Evolutionary conservation across 352 stramenopile genomes (phyloP).

Genomic region (Pythium aquatile): DNA sequence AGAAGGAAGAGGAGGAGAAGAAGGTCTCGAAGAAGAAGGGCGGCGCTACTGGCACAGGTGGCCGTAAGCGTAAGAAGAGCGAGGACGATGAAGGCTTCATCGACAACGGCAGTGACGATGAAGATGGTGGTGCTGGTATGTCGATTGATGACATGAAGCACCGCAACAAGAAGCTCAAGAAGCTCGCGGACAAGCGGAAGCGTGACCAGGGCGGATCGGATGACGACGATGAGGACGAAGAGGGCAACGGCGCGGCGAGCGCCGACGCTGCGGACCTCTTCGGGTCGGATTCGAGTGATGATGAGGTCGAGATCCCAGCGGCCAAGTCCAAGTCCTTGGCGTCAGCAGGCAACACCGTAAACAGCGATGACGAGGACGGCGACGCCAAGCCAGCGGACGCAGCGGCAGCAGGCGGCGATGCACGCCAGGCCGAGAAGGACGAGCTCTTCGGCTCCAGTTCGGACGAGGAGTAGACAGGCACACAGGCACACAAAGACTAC

Average conservation of each 20-base stretch:
- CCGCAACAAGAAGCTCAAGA: slow-evolving; percentile 85
- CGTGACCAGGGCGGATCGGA: slow-evolving; percentile 52
- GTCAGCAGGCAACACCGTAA: slow-evolving; percentile 18
- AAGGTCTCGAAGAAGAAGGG: slow-evolving; percentile 61
- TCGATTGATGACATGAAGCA: slow-evolving; percentile 91
- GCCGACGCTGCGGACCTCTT: slow-evolving; percentile 67
- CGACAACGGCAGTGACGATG: slow-evolving; percentile 65
- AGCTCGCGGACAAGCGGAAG: slow-evolving; percentile 84
- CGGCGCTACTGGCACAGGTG: neutral
- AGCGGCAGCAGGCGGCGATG: slow-evolving; percentile 24
- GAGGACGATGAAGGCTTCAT: slow-evolving; percentile 64
- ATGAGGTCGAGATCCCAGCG: slow-evolving; percentile 26
- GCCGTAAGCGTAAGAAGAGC: slow-evolving; percentile 68
- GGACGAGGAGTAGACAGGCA: slow-evolving; percentile 65
- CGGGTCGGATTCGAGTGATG: slow-evolving; percentile 78
- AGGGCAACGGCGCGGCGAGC: neutral
- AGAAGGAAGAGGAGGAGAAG: slow-evolving; percentile 83
- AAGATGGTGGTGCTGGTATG: slow-evolving; percentile 58
- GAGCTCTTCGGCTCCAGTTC: slow-evolving; percentile 85
- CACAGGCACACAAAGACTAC: neutral
- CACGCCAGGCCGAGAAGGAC: slow-evolving; percentile 68
- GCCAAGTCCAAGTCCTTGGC: slow-evolving; percentile 19
- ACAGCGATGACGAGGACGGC: slow-evolving; percentile 54
- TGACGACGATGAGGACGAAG: slow-evolving; percentile 52
- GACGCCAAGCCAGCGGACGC: slow-evolving; percentile 26